These are phyloP conservation scores for Phytophthora boehmeriae DNA, from an alignment of 352 stramenopile species.

Conservation along the genomic window DNA sequence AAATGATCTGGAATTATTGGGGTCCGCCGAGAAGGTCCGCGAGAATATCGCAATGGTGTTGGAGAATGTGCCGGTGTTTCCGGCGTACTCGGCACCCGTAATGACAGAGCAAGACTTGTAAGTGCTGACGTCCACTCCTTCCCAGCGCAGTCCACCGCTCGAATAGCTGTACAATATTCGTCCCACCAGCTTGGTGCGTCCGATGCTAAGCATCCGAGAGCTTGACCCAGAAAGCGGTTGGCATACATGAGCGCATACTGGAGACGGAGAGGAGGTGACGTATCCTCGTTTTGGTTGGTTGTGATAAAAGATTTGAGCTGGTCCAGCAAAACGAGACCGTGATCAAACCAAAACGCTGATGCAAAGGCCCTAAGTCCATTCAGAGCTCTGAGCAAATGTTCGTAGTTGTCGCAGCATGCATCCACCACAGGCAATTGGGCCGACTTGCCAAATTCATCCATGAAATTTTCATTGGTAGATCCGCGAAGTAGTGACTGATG, in stretches of 20 bases:
- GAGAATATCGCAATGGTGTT: too few species aligned
- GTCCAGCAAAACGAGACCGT: too few species aligned
- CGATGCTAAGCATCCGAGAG: not conserved
- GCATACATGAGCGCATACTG: constrained; percentile 1
- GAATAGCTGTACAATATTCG: too few species aligned
- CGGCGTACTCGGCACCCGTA: not conserved
- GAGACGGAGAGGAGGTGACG: too few species aligned
- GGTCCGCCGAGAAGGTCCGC: too few species aligned
- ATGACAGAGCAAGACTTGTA: too few species aligned
- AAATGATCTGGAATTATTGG: constrained; percentile 3
- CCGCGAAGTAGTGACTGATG: not conserved
- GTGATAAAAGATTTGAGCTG: too few species aligned
- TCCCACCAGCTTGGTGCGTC: constrained; percentile 1
- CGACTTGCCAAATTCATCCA: not conserved
- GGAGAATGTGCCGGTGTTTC: too few species aligned
- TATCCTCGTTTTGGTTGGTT: too few species aligned
- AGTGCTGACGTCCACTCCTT: constrained; percentile 8
- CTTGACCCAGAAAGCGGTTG: constrained; percentile 4
- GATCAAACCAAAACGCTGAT: not conserved
- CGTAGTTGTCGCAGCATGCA: not conserved
- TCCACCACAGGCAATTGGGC: not conserved
- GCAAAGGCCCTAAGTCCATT: not conserved
- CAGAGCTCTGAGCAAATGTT: not conserved
- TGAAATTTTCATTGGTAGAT: not conserved
- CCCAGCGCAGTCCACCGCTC: not conserved